A percentile compares a stretch with the other conserved stretches of the same genome.
phyloP scores from a whole-genome alignment of 2,329 filamentous ascomycete species.

The Fusarium cyanostomum region DNA sequence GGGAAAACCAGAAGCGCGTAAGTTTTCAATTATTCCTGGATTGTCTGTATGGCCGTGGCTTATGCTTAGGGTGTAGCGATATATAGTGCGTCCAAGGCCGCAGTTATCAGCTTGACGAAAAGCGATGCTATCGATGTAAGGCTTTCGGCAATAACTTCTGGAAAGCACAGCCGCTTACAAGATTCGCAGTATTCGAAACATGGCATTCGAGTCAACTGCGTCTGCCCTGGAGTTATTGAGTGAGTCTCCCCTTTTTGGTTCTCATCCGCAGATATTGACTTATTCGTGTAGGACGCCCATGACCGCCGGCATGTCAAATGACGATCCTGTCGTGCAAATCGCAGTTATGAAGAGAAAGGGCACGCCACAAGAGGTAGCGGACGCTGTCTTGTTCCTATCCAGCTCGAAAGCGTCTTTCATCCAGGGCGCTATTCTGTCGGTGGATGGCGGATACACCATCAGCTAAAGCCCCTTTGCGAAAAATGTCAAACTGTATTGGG shows the following conservation, averaged over 20 bases:
- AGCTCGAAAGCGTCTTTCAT: constrained; percentile 57
- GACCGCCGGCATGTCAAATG: constrained; percentile 51
- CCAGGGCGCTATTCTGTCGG: constrained; percentile 54
- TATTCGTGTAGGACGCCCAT: constrained; percentile 50
- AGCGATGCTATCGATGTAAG: constrained; percentile 57
- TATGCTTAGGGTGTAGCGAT: constrained; percentile 37
- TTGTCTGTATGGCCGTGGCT: neutral
- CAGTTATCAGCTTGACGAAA: constrained; percentile 54
- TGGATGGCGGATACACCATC: constrained; percentile 58
- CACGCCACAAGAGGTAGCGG: constrained; percentile 57
- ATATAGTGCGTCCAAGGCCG: constrained; percentile 58
- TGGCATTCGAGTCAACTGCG: constrained; percentile 56
- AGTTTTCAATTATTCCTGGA: constrained; percentile 13
- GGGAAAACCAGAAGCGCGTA: constrained; percentile 52
- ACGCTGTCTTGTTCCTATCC: constrained; percentile 56
- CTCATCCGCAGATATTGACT: neutral
- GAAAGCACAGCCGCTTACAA: neutral
- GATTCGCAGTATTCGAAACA: constrained; percentile 52
- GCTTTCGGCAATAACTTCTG: neutral
- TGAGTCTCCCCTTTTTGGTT: constrained; percentile 16
- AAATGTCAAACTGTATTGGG: constrained; percentile 28
- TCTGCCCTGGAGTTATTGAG: constrained; percentile 58
- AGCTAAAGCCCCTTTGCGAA: neutral
- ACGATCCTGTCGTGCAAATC: constrained; percentile 46
- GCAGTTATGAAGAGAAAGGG: constrained; percentile 53